Conservation (phyloP, 495 filamentous ascomycete species). For the Hypoxylon trugodes region DNA sequence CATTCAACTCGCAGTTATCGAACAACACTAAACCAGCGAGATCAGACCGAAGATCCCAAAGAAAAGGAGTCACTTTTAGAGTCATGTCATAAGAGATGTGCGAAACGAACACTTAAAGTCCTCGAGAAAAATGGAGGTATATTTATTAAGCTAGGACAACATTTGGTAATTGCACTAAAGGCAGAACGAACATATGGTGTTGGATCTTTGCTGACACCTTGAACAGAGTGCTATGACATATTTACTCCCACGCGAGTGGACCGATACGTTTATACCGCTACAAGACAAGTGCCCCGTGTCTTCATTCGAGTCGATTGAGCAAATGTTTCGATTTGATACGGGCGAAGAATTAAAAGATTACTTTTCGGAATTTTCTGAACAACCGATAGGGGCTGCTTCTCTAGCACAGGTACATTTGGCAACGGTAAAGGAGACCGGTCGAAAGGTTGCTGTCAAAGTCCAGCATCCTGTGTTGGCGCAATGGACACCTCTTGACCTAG, state of each 20-base stretch:
- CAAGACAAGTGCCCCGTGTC: conserved; percentile 97
- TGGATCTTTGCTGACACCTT: conserved; percentile 25
- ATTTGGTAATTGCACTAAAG: conserved; percentile 67
- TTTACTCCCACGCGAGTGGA: conserved; percentile 93
- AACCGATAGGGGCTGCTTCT: conserved; percentile 90
- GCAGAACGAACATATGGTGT: not conserved
- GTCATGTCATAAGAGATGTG: conserved; percentile 92
- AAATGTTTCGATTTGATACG: conserved; percentile 86
- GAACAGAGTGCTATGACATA: conserved; percentile 90
- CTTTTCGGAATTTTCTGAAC: conserved; percentile 81
- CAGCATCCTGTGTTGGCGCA: conserved; percentile 92
- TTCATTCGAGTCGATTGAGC: conserved; percentile 84
- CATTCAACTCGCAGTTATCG: conserved; percentile 73
- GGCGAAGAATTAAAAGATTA: conserved; percentile 79
- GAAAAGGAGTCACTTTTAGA: conserved; percentile 73
- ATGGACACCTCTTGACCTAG: conserved; percentile 90
- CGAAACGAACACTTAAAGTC: conserved; percentile 79
- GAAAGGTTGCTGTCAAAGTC: conserved; percentile 96
- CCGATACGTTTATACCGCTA: conserved; percentile 91
- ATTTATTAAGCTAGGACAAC: conserved; percentile 97
- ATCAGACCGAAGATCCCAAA: conserved; percentile 63
- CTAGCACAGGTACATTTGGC: conserved; percentile 95
- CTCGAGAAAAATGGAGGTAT: conserved; percentile 96
- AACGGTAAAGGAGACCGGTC: conserved; percentile 81
- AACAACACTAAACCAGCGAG: conserved; percentile 75